Base-by-base conservation (phyloP, 371 early-diverging fungal genomes). In the Nematocida displodere region DNA sequence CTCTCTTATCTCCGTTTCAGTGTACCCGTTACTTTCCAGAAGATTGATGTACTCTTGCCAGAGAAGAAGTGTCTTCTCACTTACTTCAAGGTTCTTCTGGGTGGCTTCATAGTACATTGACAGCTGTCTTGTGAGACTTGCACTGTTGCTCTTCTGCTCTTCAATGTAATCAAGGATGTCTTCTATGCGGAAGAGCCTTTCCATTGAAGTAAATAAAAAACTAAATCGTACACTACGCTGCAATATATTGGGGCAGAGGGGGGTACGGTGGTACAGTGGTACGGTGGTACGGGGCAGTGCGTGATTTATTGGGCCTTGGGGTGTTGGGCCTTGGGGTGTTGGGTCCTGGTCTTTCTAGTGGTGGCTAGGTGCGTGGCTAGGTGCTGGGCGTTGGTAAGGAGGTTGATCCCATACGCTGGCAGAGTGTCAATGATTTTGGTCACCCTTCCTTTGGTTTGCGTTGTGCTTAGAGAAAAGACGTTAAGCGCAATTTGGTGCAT, bases 51-150 rank as follows among this genome's bases (percentile, higher is more conserved):
- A 80, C 7, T 65, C 76, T 29, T 54, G 37, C 80, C 80, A 80
- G 33, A 80, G 37, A 1, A 46, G 29, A n/a, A 80, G 64, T 2
- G 63, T 76, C 22, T 64, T 46, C 22, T 47, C 49, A 37, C 52
- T 65, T 24, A 55, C 44, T 11, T 56, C 76, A 20, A 80, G 64
- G 36, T 76, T 76, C 37, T 80, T 80, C 50, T 78, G 78, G 26
- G 80, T 80, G 36, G 80, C 80, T 42, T 78, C 65, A 55, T 64
- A 78, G 55, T 79, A 78, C 59, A 78, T 54, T 1, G 78, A 64
- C 24, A 80, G 78, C 54, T 54, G 58, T 37, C 58, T 52, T 20
- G 80, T 80, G 26, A 56, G 53, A n/a, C 64, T 68, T 62, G 66
- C 75, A 24, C 61, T 61, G 28, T 49, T 26, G 24, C 33, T 59